These are phyloP conservation scores for Globisporangium splendens DNA, from an alignment of 352 stramenopile genomes.

Conservation along the genomic window DNA sequence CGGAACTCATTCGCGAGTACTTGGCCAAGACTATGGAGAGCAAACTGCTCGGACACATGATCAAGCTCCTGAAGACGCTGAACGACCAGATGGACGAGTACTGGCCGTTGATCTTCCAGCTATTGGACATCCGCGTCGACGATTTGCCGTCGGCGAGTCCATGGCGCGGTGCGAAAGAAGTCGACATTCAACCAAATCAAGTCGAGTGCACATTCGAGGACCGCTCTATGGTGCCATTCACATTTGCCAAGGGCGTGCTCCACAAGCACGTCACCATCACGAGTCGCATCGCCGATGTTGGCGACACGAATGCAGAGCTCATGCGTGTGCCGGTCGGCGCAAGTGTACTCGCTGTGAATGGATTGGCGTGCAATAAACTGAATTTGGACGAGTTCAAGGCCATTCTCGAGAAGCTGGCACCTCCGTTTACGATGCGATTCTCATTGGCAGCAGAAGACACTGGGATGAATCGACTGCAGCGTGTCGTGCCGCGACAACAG, in stretches of 20 bases:
- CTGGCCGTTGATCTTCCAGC: slow-evolving; percentile 79
- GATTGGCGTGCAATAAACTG: slow-evolving; percentile 66
- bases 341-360: slow-evolving; percentile 72
- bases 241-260: slow-evolving; percentile 64
- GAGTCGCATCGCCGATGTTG: slow-evolving; percentile 24
- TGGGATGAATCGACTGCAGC: slow-evolving; percentile 44
- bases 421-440: slow-evolving; percentile 66
- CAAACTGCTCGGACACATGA: slow-evolving; percentile 79
- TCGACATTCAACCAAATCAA: slow-evolving; percentile 69
- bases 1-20: slow-evolving; percentile 77
- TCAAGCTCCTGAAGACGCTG: slow-evolving; percentile 75
- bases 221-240: slow-evolving; percentile 48
- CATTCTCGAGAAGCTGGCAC: slow-evolving; percentile 41
- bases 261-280: slow-evolving; percentile 65
- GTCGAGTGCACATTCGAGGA: slow-evolving; percentile 58
- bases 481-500: slow-evolving; percentile 45
- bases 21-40: slow-evolving; percentile 82
- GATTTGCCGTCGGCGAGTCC: slow-evolving; percentile 70
- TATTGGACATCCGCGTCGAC: slow-evolving; percentile 76
- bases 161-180: slow-evolving; percentile 72
- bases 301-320: slow-evolving; percentile 24
- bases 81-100: slow-evolving; percentile 86
- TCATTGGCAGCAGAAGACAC: slow-evolving; percentile 60
- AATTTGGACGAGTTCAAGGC: slow-evolving; percentile 61
- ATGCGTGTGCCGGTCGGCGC: slow-evolving; percentile 50